phyloP scores from a whole-genome alignment of 257 asterid species.

The Solanum dulcamara region DNA sequence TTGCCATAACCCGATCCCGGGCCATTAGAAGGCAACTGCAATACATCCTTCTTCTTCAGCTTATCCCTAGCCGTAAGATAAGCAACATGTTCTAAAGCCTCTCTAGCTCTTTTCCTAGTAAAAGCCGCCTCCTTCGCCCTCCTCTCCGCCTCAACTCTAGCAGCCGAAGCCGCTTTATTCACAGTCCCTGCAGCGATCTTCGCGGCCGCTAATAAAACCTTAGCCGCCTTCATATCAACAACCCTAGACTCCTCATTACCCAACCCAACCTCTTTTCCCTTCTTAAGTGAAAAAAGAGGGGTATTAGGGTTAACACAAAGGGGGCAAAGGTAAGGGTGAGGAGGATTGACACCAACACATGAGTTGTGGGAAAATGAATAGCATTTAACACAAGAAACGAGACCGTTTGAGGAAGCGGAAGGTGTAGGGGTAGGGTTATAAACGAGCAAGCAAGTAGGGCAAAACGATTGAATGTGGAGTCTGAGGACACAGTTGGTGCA shows the following conservation, averaged over 20 bases:
- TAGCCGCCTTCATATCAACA: slow-evolving; percentile 55
- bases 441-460: slow-evolving; percentile 76
- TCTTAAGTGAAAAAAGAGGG: slow-evolving; percentile 29
- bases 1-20: neutral
- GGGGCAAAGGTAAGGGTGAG: slow-evolving; percentile 63
- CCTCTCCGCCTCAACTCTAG: slow-evolving; percentile 59
- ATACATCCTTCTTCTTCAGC: slow-evolving; percentile 24
- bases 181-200: slow-evolving; percentile 45
- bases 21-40: neutral
- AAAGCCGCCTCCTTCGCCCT: slow-evolving; percentile 66
- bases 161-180: slow-evolving; percentile 48
- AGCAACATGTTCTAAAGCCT: slow-evolving; percentile 53
- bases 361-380: slow-evolving; percentile 52
- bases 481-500: slow-evolving; percentile 92
- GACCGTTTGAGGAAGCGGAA: slow-evolving; percentile 32
- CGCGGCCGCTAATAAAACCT: slow-evolving; percentile 61
- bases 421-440: slow-evolving; percentile 25
- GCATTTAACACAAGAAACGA: slow-evolving; percentile 49
- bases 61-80: slow-evolving; percentile 44
- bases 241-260: slow-evolving; percentile 29
- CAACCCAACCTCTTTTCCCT: slow-evolving; percentile 13
- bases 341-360: slow-evolving; percentile 34
- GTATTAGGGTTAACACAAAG: slow-evolving; percentile 43
- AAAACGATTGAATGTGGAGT: slow-evolving; percentile 64
- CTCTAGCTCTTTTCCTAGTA: slow-evolving; percentile 69